Percentiles rank a stretch among this genome's conserved stretches.
phyloP scores from a whole-genome alignment of 306 rosid species.

The Prinsepia uniflora region DNA sequence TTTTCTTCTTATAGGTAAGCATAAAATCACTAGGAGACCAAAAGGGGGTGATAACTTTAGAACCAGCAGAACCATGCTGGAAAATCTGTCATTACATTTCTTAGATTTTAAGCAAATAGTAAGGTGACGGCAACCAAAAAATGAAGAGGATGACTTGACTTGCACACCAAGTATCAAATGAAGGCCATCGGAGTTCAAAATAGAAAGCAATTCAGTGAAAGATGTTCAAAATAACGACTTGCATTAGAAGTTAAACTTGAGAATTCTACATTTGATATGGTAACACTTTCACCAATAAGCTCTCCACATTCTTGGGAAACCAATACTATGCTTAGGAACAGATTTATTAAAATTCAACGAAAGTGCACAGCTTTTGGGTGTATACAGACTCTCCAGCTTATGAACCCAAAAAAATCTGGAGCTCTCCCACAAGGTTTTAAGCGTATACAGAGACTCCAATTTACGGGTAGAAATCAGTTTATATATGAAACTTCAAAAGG shows the following conservation, averaged over 20 bases:
- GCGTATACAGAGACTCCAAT: not conserved
- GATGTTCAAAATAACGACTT: not conserved
- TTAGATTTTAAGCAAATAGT: not conserved
- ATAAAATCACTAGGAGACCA: not conserved
- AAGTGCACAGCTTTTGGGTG: slow-evolving; percentile 20
- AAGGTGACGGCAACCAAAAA: not conserved
- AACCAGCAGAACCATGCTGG: not conserved
- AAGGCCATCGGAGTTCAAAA: not conserved
- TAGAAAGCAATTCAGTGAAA: not conserved
- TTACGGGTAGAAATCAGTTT: slow-evolving; percentile 16
- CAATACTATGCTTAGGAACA: not conserved
- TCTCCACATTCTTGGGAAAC: not conserved
- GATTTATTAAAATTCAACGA: not conserved
- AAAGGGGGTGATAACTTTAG: not conserved
- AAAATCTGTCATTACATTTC: not conserved
- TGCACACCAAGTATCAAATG: not conserved
- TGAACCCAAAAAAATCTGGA: slow-evolving; percentile 11
- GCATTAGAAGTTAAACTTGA: too few species aligned
- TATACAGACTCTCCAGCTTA: slow-evolving; percentile 19
- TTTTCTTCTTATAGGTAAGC: not conserved
- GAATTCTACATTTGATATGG: not conserved
- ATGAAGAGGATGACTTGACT: not conserved
- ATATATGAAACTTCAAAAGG: slow-evolving; percentile 16
- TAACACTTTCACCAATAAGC: too few species aligned
- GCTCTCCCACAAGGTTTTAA: slow-evolving; percentile 14